These are phyloP conservation scores for Sporothrix pseudoabietina DNA, from an alignment of 2,329 filamentous ascomycete genomes.

Conservation along the genomic window DNA sequence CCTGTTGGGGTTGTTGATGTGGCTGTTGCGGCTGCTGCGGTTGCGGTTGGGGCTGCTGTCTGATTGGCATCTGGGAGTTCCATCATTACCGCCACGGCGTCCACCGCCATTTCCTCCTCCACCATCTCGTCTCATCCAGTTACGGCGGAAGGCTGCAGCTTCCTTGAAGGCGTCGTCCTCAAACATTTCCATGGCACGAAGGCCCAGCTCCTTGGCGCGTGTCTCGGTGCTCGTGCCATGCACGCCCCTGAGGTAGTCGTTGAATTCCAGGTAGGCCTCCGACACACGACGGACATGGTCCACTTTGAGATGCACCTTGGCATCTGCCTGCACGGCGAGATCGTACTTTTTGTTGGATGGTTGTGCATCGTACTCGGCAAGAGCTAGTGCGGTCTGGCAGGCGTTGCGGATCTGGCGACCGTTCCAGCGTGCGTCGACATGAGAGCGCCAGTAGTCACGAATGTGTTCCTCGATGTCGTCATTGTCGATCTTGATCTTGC, in stretches of 20 bases:
- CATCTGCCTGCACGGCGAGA: conserved; percentile 5
- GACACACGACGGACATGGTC: conserved; percentile 29
- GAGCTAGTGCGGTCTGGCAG: background rate
- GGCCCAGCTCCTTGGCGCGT: background rate
- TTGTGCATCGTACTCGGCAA: conserved; percentile 1
- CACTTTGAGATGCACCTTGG: conserved; percentile 26
- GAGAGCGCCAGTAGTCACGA: background rate
- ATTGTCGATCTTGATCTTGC: background rate
- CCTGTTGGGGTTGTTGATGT: background rate
- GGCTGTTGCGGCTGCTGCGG: background rate
- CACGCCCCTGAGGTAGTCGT: background rate
- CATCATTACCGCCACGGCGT: background rate
- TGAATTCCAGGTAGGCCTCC: conserved; percentile 33
- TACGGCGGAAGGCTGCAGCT: background rate
- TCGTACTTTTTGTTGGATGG: conserved; percentile 4
- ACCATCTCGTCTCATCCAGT: background rate
- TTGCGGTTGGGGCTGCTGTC: background rate
- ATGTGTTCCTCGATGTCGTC: conserved; percentile 8
- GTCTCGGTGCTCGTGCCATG: background rate
- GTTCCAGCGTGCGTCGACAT: background rate
- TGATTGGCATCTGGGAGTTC: background rate
- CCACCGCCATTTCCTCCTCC: background rate
- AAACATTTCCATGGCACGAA: background rate
- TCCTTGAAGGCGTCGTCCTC: background rate
- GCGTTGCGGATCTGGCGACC: conserved; percentile 6